A percentile compares a stretch with the other conserved stretches of the same genome.
Evolutionary conservation across 129 eudicot genomes (phyloP).

Genomic region (Deinandra increscens): DNA sequence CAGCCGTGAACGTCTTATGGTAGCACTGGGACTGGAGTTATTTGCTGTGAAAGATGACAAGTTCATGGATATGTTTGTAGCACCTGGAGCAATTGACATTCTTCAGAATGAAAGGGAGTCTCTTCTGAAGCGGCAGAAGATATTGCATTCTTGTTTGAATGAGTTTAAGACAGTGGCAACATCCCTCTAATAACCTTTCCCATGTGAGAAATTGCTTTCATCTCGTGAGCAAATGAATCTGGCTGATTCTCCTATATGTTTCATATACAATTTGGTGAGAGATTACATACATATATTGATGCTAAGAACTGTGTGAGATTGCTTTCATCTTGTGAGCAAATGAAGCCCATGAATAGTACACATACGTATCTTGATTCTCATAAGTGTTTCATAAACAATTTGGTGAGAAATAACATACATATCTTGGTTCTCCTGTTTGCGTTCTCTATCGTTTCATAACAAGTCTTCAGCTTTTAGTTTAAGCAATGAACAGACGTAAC

Average conservation of each 20-base stretch:
- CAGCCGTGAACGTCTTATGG: conserved; percentile 80
- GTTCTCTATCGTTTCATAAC: no score
- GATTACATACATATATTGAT: no score
- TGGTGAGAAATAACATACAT: no score
- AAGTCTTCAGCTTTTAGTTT: no score
- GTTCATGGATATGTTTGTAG: conserved; percentile 98
- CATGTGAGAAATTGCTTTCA: neutral
- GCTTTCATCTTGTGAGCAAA: neutral
- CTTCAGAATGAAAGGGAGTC: conserved; percentile 68
- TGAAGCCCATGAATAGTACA: neutral
- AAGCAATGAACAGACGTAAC: no score
- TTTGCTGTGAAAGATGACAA: conserved; percentile 87
- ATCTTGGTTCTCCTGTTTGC: no score
- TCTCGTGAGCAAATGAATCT: no score
- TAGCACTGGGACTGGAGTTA: conserved; percentile 72
- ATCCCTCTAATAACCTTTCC: conserved; percentile 38
- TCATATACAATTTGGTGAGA: no score
- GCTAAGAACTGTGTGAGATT: neutral
- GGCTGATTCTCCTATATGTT: no score
- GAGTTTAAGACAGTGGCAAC: conserved; percentile 83
- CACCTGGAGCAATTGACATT: conserved; percentile 83
- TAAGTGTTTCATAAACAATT: no score
- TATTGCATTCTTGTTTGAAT: conserved; percentile 75
- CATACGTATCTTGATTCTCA: neutral
- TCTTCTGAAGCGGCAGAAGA: conserved; percentile 82